phyloP scores from a whole-genome alignment of 805 yeast genomes.

The Pichia cephalocereana region DNA sequence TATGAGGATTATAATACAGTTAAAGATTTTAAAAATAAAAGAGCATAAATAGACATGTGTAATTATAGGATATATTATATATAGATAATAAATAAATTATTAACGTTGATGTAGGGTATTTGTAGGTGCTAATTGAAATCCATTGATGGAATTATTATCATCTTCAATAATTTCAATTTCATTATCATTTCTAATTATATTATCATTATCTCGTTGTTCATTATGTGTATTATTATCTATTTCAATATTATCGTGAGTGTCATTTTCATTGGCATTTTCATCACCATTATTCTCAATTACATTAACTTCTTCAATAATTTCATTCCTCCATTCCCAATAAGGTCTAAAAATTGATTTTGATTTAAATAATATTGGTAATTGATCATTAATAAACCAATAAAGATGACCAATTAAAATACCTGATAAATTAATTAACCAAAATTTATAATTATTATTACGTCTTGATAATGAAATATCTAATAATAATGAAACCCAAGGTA shows the following conservation, averaged over 20 bases:
- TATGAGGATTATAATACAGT: slow-evolving; percentile 13
- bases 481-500: slow-evolving; percentile 31
- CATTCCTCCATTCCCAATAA: slow-evolving; percentile 29
- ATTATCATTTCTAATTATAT: background rate
- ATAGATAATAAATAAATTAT: too few relatives aligned
- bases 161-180: background rate
- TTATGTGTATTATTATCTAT: background rate
- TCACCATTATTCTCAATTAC: background rate
- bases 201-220: background rate
- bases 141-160: background rate
- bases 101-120: background rate
- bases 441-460: background rate
- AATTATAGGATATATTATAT: too few relatives aligned
- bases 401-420: slow-evolving; percentile 37
- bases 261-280: background rate
- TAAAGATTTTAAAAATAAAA: background rate
- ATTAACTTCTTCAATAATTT: background rate
- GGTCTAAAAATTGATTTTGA: slow-evolving; percentile 31
- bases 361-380: slow-evolving; percentile 30
- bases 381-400: slow-evolving; percentile 31
- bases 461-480: slow-evolving; percentile 9
- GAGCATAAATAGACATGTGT: background rate
- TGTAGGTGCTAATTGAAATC: background rate
- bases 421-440: slow-evolving; percentile 17
- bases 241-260: background rate